A percentile compares a stretch with the other conserved stretches of the same genome.
These are phyloP conservation scores for Phanerochaete sordida DNA, from an alignment of 768 basidiomycete species.

Conservation along the genomic window DNA sequence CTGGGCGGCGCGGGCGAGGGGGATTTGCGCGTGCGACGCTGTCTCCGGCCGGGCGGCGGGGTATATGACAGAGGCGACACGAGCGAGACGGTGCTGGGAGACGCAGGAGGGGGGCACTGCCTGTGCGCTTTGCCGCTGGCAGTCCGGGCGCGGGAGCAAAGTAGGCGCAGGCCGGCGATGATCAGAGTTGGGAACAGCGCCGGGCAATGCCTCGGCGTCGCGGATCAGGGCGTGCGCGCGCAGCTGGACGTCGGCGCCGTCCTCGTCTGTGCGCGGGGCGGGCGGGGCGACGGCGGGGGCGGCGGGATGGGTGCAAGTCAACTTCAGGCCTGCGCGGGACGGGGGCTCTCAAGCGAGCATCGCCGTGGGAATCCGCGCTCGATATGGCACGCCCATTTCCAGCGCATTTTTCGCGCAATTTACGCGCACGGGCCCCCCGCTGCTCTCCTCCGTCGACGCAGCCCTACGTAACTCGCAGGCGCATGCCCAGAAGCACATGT, in stretches of 20 bases:
- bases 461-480: background rate
- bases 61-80: constrained; percentile 1
- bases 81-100: background rate
- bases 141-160: background rate
- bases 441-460: background rate
- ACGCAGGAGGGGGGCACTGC: background rate
- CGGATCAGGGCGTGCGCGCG: background rate
- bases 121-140: background rate
- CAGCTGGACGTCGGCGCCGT: background rate
- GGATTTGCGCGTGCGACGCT: background rate
- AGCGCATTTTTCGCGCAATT: background rate
- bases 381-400: background rate
- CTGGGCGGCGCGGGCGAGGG: background rate
- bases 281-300: background rate
- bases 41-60: background rate
- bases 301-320: background rate
- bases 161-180: background rate
- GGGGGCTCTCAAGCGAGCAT: background rate
- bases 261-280: background rate
- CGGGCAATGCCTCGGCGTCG: background rate
- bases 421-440: background rate
- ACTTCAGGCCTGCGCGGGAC: background rate
- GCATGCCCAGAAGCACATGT: background rate
- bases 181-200: background rate
- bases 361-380: background rate